Percentiles rank a stretch among this genome's conserved stretches.
phyloP scores from a whole-genome alignment of 352 stramenopile species.

The Phytophthora sp. region DNA sequence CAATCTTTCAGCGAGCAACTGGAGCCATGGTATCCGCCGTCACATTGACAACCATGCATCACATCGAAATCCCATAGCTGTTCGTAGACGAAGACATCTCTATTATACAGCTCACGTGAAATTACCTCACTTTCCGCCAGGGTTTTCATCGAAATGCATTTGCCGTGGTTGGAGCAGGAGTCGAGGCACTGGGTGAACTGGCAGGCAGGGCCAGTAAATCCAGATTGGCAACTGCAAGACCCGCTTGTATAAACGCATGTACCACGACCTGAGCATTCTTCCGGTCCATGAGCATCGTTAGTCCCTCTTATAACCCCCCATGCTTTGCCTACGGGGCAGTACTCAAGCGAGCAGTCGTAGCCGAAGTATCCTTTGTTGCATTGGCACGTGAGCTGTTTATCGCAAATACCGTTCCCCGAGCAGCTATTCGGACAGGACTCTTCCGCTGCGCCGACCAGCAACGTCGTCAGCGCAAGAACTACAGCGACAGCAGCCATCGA shows the following conservation, averaged over 20 bases:
- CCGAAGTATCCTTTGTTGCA: slow-evolving; percentile 63
- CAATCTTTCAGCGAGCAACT: slow-evolving; percentile 72
- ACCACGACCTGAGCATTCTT: slow-evolving; percentile 71
- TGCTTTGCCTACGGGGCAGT: slow-evolving; percentile 51
- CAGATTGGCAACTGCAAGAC: slow-evolving; percentile 81
- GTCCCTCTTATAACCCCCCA: slow-evolving; percentile 57
- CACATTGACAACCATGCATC: slow-evolving; percentile 80
- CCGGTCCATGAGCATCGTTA: slow-evolving; percentile 51
- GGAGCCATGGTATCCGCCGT: slow-evolving; percentile 57
- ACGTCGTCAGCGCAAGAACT: background rate
- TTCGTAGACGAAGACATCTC: slow-evolving; percentile 45
- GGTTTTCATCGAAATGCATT: slow-evolving; percentile 76
- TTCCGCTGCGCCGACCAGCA: background rate
- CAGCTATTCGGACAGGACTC: slow-evolving; percentile 65
- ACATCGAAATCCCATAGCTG: slow-evolving; percentile 77
- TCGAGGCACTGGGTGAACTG: slow-evolving; percentile 62
- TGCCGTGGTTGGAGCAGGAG: slow-evolving; percentile 51
- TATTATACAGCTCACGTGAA: slow-evolving; percentile 61
- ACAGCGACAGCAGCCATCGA: background rate
- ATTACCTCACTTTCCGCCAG: slow-evolving; percentile 57
- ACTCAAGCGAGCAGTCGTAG: slow-evolving; percentile 67
- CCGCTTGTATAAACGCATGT: slow-evolving; percentile 72
- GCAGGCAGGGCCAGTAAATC: slow-evolving; percentile 79
- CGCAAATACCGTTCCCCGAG: slow-evolving; percentile 62
- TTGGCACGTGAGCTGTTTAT: slow-evolving; percentile 60